Base-by-base conservation (phyloP, 2,329 filamentous ascomycete species). In the Alternaria sp. region DNA sequence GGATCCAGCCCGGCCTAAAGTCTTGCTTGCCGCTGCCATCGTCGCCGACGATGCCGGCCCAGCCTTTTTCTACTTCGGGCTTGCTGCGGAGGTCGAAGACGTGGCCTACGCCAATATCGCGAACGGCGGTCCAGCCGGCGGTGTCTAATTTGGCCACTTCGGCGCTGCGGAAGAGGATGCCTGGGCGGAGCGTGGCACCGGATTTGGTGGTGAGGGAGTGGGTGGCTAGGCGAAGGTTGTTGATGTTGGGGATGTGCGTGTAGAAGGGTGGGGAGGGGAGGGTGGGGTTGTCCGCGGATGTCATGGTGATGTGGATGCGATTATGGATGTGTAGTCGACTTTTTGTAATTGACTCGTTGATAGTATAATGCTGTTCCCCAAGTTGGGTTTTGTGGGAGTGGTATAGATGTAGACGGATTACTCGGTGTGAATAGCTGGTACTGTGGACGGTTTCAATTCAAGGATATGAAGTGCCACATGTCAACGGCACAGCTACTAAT, bases 71-170 rank as follows among this genome's bases (percentile, higher is more conserved):
- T 56, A 91, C 86, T 80, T 92, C 90, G 17, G 82, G 80, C 17
- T 80, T 78, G 25, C 87, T 90, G 58, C 91, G 86, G 10, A 93
- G 82, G 80, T 93, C 91, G 75, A 89, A 93, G 55, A 92, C 85
- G 66, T 85, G 83, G 23, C 82, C 84, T 67, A 95, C 86, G n/a
- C 86, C 85, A 57, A 92, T 81, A 6, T 77, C 69, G 28, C 82
- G 56, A 0, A 79, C 17, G 11, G 62, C 30, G 3, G 54, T 43
- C 73, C 77, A 78, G 13, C 67, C 76, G 0, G 40, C 46, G 1
- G 28, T 36, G 30, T 69, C 64, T 0, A 79, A 64, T n/a, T 69
- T 68, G 6, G 67, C 70, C 3, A 90, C 88, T 68, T 93, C 90
- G 3, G 89, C 91, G 52, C 88, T 89, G 60, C 92, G 89, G 80